Evolutionary conservation across 768 basidiomycete species (phyloP), one percentile per base, ranked within the genome.

Genomic region (Suillus subalutaceus): DNA sequence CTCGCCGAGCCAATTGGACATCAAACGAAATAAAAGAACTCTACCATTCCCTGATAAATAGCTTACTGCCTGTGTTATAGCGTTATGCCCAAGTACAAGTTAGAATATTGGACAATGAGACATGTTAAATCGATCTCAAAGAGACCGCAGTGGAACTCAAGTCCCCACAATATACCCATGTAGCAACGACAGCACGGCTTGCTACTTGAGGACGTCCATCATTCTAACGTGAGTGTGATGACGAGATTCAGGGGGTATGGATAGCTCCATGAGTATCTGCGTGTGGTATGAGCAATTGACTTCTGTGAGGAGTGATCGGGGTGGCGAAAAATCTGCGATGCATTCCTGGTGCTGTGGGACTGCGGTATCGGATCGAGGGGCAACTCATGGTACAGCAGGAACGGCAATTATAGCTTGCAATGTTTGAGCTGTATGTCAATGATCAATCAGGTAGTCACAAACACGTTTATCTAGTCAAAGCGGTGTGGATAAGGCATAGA

Each of bases 391-490:
- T 30, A 30, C 59, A 43, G 41, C 20, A n/a, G 16, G 23, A 40
- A 26, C 23, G 40, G 16, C 26, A 30, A 30, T 30, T 10, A 41
- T 60, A 41, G 26, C 26, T 41, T 60, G 43, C 59, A 60, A 44
- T 60, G 40, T 41, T 43, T 30, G 59, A 43, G 59, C 41, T 43
- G 59, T 30, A 20, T 60, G 40, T 43, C 12, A 43, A 44, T 10
- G 40, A 43, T 60, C 12, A 60, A 30, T 60, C 41, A 43, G 40
- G 58, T 18, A 41, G 57, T 58, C 37, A 56, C 32, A 18, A 23
- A 59, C 38, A 59, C 58, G 9, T 26, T 59, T 26, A 26, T 23
- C 38, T 16, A 18, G 38, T 38, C 58, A 59, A 41, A 18, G 40
- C 13, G 4, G 37, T 18, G 16, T 59, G 23, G 23, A 30, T 59